Percentiles rank a stretch among this genome's conserved stretches.
Conservation (phyloP, 768 basidiomycete genomes). For the Botryobasidium botryosum region DNA sequence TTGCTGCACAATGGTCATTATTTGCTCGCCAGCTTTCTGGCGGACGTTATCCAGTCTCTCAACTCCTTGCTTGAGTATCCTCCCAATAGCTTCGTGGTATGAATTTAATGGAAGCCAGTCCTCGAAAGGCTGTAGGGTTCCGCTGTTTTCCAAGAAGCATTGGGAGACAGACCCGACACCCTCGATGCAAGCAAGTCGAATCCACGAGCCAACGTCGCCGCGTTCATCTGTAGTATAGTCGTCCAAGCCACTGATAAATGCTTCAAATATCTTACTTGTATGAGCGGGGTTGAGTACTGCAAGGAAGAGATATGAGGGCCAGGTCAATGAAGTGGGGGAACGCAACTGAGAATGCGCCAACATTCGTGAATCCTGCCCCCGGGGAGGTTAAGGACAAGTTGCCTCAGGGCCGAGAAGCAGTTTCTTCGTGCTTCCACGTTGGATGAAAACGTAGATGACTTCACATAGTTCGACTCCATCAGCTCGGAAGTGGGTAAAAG, state of each 20-base stretch:
- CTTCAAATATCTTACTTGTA: conserved; percentile 38
- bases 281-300: too few species aligned
- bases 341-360: too few species aligned
- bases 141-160: conserved; percentile 27
- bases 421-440: conserved; percentile 47
- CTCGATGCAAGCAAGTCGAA: conserved; percentile 60
- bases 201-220: conserved; percentile 95
- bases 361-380: too few species aligned
- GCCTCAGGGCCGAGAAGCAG: too few species aligned
- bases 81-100: conserved; percentile 41
- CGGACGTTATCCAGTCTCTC: conserved; percentile 87
- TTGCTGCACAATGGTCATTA: conserved; percentile 34
- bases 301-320: too few species aligned
- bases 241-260: conserved; percentile 45
- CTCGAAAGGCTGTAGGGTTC: conserved; percentile 27
- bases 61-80: conserved; percentile 73
- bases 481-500: too few species aligned
- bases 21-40: conserved; percentile 52
- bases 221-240: conserved; percentile 92
- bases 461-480: too few species aligned
- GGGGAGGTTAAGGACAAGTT: too few species aligned
- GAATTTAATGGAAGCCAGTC: conserved; percentile 41
- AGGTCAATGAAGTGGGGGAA: too few species aligned
- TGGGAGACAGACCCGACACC: conserved; percentile 40
- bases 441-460: conserved; percentile 19